These are phyloP conservation scores for Penicillium egyptiacum DNA, from an alignment of 495 filamentous ascomycete species.

Conservation along the genomic window DNA sequence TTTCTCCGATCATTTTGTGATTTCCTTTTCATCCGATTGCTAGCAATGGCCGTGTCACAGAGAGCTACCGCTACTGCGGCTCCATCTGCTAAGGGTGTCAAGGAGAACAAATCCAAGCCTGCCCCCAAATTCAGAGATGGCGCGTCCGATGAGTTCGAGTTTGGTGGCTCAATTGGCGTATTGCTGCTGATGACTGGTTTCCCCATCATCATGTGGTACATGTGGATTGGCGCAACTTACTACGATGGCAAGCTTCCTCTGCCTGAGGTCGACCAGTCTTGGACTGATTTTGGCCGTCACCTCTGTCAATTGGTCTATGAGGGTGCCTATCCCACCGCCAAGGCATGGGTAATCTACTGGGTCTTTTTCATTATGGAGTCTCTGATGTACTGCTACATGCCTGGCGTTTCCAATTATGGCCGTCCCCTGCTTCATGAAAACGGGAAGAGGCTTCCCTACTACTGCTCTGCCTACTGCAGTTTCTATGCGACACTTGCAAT, in stretches of 20 bases:
- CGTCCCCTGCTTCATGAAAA: slow-evolving; percentile 78
- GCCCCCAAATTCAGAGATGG: slow-evolving; percentile 4
- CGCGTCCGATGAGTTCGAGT: slow-evolving; percentile 61
- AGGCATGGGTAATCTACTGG: slow-evolving; percentile 92
- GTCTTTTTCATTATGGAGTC: slow-evolving; percentile 73
- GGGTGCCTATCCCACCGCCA: slow-evolving; percentile 69
- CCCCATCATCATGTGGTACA: slow-evolving; percentile 94
- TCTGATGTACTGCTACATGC: slow-evolving; percentile 71
- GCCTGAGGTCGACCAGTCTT: slow-evolving; percentile 58
- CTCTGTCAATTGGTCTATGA: slow-evolving; percentile 66
- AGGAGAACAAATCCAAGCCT: neutral
- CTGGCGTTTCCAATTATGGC: slow-evolving; percentile 74
- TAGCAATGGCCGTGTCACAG: no score
- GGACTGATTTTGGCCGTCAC: slow-evolving; percentile 62
- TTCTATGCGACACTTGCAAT: slow-evolving; percentile 79
- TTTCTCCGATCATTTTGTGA: no score
- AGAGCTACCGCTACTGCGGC: no score
- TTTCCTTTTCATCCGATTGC: no score
- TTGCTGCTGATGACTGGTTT: slow-evolving; percentile 80
- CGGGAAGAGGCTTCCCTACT: slow-evolving; percentile 78
- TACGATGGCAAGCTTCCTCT: slow-evolving; percentile 78
- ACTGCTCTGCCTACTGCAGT: slow-evolving; percentile 77
- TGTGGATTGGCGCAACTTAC: slow-evolving; percentile 91
- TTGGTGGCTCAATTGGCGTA: slow-evolving; percentile 77
- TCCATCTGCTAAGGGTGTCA: no score